Conservation (phyloP, 116 monocot genomes). For the Iris pallida region DNA sequence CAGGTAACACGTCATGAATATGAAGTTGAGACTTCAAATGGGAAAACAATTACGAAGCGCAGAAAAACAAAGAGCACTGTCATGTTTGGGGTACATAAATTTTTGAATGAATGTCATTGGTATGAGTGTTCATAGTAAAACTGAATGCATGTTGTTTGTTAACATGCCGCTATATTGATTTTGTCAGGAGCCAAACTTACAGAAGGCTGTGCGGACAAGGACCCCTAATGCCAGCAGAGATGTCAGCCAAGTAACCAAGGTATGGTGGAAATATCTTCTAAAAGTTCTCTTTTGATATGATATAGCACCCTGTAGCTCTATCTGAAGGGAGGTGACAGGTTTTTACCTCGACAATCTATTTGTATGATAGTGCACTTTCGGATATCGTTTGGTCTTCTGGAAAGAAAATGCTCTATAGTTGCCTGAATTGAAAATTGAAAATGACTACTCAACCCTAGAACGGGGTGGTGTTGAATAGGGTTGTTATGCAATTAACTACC, state of each 20-base stretch:
- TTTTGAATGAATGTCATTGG: background rate
- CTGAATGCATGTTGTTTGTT: conserved; percentile 1
- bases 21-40: conserved; percentile 84
- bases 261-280: conserved; percentile 21
- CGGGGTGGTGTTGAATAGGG: too few relatives aligned
- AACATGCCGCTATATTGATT: conserved; percentile 3
- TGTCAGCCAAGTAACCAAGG: conserved; percentile 40
- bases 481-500: too few relatives aligned
- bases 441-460: too few relatives aligned
- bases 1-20: conserved; percentile 90
- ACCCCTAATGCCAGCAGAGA: conserved; percentile 43
- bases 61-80: conserved; percentile 79
- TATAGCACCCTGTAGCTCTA: too few relatives aligned
- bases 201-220: conserved; percentile 32
- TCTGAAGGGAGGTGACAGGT: too few relatives aligned
- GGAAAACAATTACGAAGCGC: conserved; percentile 74
- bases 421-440: too few relatives aligned
- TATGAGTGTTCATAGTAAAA: background rate
- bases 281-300: too few relatives aligned
- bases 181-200: conserved; percentile 51
- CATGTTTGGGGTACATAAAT: conserved; percentile 59
- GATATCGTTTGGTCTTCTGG: too few relatives aligned
- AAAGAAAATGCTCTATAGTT: too few relatives aligned
- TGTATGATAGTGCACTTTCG: too few relatives aligned
- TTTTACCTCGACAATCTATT: too few relatives aligned